Evolutionary conservation across 192 early-diverging fungal genomes (phyloP), one percentile per base, ranked within the genome.

Genomic region (Pilobolus umbonatus): DNA sequence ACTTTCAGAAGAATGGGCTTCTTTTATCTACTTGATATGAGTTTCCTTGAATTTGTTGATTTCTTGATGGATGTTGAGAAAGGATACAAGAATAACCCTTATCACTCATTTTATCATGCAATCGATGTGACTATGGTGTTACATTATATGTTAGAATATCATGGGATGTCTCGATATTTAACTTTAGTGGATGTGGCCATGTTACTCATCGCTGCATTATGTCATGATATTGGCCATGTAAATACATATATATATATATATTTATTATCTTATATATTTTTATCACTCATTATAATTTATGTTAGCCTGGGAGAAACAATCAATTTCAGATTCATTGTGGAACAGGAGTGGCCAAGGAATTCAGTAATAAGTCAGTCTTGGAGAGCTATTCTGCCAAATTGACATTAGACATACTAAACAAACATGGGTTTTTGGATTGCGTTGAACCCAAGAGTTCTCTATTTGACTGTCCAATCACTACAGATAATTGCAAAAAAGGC

Each of bases 31-130:
- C 62, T 85, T 21, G 72, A 78, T 57, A 80, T 85, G 24, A 66
- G 81, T 6, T 67, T 73, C n/a, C 78, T 80, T 26, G 80, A 83
- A 42, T 72, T 96, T 45, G 76, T 96, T 15, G 87, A 92, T 45
- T 94, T 96, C 63, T 77, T 89, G 35, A 79, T 91, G 24, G 92
- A 93, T 53, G 81, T 96, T 42, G 86, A 88, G 55, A 61, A 76
- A 52, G 88, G 88, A 28, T 96, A 96, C 64, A 68, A 76, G 19
- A 65, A 79, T 11, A 91, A 89, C 48, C 88, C 88, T 5, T 96
- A 96, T 54, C 94, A 96, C 68, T 91, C 88, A 10, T 96, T 94
- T 67, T 86, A 87, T 66, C 94, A 96, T 61, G 92, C 92, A 11
- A 81, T 88, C 2, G 94, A 96, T 73, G 94, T 96, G 1, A 83